These are phyloP conservation scores for Picochlorum costavermella DNA, from an alignment of 139 green algal species.

Conservation along the genomic window DNA sequence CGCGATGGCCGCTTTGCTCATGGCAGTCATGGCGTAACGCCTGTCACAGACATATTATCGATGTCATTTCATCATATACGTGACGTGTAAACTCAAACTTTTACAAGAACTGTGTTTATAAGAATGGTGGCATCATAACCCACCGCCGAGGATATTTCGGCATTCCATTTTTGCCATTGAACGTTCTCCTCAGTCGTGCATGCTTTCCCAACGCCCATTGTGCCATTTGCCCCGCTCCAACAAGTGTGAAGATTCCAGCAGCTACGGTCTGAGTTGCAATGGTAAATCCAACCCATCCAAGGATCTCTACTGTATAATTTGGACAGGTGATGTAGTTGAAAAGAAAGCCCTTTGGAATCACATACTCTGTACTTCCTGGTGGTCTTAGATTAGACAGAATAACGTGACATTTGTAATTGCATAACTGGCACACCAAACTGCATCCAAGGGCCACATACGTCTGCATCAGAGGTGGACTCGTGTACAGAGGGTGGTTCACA, in stretches of 20 bases:
- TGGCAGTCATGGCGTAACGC: no score
- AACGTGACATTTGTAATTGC: slow-evolving; percentile 79
- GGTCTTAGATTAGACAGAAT: slow-evolving; percentile 75
- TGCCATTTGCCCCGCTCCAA: slow-evolving; percentile 72
- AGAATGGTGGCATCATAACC: slow-evolving; percentile 87
- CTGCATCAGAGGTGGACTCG: slow-evolving; percentile 42
- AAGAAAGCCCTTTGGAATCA: slow-evolving; percentile 77
- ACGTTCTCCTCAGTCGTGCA: slow-evolving; percentile 74
- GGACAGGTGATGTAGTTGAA: slow-evolving; percentile 95
- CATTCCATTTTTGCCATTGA: slow-evolving; percentile 86
- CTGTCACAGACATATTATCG: no score
- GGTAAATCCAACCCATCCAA: slow-evolving; percentile 82
- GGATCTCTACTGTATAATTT: slow-evolving; percentile 93
- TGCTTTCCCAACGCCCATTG: slow-evolving; percentile 91
- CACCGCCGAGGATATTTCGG: slow-evolving; percentile 83
- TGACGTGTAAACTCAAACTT: not conserved
- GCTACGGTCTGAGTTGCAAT: slow-evolving; percentile 68
- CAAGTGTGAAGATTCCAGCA: slow-evolving; percentile 73
- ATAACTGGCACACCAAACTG: slow-evolving; percentile 58
- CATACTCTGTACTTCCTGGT: slow-evolving; percentile 68
- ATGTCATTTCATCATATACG: not conserved
- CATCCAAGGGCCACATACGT: slow-evolving; percentile 30
- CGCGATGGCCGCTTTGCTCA: no score
- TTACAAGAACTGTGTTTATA: slow-evolving; percentile 33
- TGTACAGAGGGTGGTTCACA: slow-evolving; percentile 96